These are phyloP conservation scores for Nakazawaea anatomiae DNA, from an alignment of 805 yeast genomes.

Conservation along the genomic window DNA sequence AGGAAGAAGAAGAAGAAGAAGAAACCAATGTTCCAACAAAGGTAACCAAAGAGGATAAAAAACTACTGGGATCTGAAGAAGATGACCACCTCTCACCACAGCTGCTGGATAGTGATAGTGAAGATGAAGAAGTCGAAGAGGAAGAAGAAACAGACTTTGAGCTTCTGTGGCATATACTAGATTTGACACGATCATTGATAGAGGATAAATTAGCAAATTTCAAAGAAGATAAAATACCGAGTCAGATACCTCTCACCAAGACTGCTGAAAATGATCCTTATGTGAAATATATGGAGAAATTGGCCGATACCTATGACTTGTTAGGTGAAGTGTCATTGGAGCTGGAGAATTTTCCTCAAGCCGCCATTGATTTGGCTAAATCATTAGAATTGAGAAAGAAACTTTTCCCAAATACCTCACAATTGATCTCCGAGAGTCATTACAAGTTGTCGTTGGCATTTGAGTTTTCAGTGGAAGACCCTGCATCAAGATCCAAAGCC, in stretches of 20 bases:
- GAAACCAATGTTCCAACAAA: constrained; percentile 19
- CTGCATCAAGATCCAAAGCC: constrained; percentile 49
- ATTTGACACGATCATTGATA: constrained; percentile 66
- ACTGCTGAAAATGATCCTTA: constrained; percentile 25
- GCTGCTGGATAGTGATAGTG: constrained; percentile 8
- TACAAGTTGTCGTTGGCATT: constrained; percentile 75
- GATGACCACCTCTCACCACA: too few species aligned
- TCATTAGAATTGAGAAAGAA: constrained; percentile 50
- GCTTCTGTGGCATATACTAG: constrained; percentile 83
- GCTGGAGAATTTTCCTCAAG: constrained; percentile 79
- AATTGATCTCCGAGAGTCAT: constrained; percentile 70
- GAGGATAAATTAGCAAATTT: constrained; percentile 34
- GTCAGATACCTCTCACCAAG: constrained; percentile 6
- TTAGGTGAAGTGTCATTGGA: constrained; percentile 89
- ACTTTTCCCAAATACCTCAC: constrained; percentile 44
- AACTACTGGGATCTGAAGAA: constrained; percentile 1
- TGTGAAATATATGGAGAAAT: constrained; percentile 37
- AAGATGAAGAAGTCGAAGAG: constrained; percentile 22
- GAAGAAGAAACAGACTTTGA: constrained; percentile 70
- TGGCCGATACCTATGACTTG: constrained; percentile 71
- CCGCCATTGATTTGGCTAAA: constrained; percentile 60
- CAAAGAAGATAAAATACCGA: constrained; percentile 8
- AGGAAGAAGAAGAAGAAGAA: constrained; percentile 22
- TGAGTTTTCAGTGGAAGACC: constrained; percentile 61
- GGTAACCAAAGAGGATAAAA: constrained; percentile 17